Evolutionary conservation across 192 early-diverging fungal species (phyloP), one percentile per base, ranked within the genome.

Genomic region (Rhizoclosmatium globosum): DNA sequence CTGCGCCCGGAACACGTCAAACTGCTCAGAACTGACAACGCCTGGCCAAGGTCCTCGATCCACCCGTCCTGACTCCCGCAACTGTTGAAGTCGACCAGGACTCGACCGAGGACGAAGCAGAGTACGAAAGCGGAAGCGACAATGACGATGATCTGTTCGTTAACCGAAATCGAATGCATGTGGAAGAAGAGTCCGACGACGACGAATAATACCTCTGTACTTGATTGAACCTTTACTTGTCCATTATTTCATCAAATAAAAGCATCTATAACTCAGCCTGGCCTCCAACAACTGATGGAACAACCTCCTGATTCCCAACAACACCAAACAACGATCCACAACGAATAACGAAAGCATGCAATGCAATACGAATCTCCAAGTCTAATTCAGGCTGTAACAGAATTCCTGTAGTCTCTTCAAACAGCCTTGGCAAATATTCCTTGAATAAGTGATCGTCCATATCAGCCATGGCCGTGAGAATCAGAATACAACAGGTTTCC

Each of bases 401-500:
- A 57, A 89, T 74, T 50, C 87, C 81, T 47, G 88, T 75, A 17
- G 81, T 75, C 42, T 82, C 76, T 23, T 81, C 47, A 73, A 87
- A 91, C 41, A 91, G 83, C 31, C 73, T 60, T 9, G 87, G 83
- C 1, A 89, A 66, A 73, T 85, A 77, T 72, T 81, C 62, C 23
- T 71, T n/a, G 76, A 89, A 89, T 85, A 87, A 66, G 66, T 85
- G 77, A 71, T 89, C 87, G 73, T 87, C 80, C 58, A 92, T 76
- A 41, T 86, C 79, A 4, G 85, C 50, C 44, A 90, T 48, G 13
- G 85, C 82, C 41, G 85, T 87, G 48, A 74, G 43, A 47, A 74
- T 74, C 13, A 74, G 61, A 62, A 74, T 62, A 93, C 82, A 1
- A 91, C 87, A 50, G 92, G 89, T 60, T 85, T 85, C 92, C 92